Evolutionary conservation across 1,284 basidiomycete species (phyloP).

Genomic region (Rhodotorula sp.): DNA sequence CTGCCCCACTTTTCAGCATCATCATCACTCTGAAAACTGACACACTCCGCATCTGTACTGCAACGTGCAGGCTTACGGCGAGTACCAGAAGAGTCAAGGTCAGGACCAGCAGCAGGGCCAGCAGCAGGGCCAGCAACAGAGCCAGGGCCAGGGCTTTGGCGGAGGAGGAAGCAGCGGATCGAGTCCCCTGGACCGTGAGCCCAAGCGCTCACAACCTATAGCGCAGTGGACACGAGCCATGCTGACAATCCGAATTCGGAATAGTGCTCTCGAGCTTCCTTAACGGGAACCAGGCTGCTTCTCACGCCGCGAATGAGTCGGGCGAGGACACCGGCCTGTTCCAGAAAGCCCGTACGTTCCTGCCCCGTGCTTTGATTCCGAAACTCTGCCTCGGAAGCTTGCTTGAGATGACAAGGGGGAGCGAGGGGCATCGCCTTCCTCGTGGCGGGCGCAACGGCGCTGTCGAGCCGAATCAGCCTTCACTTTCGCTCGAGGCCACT

Average conservation of each 20-base stretch:
- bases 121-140: conserved; percentile 4
- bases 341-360: conserved; percentile 13
- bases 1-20: not conserved
- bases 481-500: too few relatives aligned
- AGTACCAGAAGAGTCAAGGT: conserved; percentile 14
- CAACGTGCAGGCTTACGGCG: conserved; percentile 13
- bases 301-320: conserved; percentile 17
- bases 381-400: too few relatives aligned
- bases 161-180: not conserved
- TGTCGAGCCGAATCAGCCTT: too few relatives aligned
- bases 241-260: too few relatives aligned
- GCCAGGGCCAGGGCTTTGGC: not conserved
- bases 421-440: too few relatives aligned
- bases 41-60: not conserved
- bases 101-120: conserved; percentile 3
- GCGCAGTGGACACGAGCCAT: too few relatives aligned
- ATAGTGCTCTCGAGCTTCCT: conserved; percentile 9
- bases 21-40: not conserved
- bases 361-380: too few relatives aligned
- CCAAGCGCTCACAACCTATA: not conserved
- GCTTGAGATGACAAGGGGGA: too few relatives aligned
- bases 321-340: conserved; percentile 24
- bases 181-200: not conserved
- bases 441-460: too few relatives aligned
- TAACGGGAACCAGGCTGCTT: conserved; percentile 18